Percentiles rank a stretch among this genome's conserved stretches.
Conservation (phyloP, 768 basidiomycete species). For the Infundibulicybe gibba region DNA sequence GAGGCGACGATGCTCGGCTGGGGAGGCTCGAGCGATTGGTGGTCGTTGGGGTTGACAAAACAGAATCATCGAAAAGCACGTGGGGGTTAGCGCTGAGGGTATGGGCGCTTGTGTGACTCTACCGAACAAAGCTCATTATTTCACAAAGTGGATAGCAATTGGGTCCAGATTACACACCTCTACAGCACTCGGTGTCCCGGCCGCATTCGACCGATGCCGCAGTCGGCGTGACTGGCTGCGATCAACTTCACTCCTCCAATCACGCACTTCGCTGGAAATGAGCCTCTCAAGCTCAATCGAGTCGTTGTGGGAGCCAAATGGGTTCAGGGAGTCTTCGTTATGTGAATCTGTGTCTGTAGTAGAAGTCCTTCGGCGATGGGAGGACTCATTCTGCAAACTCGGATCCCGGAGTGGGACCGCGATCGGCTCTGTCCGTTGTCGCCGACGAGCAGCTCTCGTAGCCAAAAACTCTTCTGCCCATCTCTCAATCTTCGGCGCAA, state of each 20-base stretch:
- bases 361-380: constrained; percentile 11
- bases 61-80: constrained; percentile 34
- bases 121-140: constrained; percentile 2
- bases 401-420: constrained; percentile 13
- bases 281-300: constrained; percentile 51
- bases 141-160: not conserved
- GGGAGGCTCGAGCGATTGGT: constrained; percentile 14
- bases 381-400: constrained; percentile 25
- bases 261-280: constrained; percentile 43
- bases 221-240: constrained; percentile 21
- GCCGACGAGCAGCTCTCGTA: constrained; percentile 23
- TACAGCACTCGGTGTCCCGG: constrained; percentile 26
- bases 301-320: constrained; percentile 13
- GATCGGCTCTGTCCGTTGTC: constrained; percentile 20
- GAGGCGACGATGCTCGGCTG: constrained; percentile 19
- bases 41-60: constrained; percentile 15
- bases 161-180: constrained; percentile 35
- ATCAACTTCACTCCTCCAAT: constrained; percentile 47
- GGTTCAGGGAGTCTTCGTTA: constrained; percentile 5
- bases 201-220: constrained; percentile 25
- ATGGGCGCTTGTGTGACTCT: constrained; percentile 35
- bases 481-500: constrained; percentile 56
- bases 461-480: constrained; percentile 38
- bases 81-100: constrained; percentile 48
- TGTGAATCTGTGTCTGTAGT: constrained; percentile 17